Conservation (phyloP, 106 monocot genomes). For the Posidonia australis region DNA sequence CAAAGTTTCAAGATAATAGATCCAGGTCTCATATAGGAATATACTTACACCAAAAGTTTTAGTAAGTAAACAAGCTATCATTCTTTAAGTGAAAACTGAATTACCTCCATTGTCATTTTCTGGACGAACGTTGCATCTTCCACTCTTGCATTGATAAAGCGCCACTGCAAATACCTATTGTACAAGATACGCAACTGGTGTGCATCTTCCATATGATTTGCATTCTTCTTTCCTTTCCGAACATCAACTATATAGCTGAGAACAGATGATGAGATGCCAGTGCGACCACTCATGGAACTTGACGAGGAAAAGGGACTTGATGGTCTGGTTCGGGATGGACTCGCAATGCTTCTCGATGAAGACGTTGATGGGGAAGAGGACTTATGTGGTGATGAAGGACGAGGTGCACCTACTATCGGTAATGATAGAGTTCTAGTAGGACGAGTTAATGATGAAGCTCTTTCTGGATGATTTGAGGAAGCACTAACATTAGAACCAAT, state of each 20-base stretch:
- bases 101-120: slow-evolving; percentile 61
- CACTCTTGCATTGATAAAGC: slow-evolving; percentile 57
- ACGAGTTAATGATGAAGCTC: slow-evolving; percentile 10
- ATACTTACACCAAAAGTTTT: no score
- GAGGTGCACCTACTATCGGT: slow-evolving; percentile 9
- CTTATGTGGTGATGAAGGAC: slow-evolving; percentile 52
- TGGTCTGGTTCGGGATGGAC: slow-evolving; percentile 32
- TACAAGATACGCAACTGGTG: slow-evolving; percentile 66
- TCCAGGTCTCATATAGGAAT: no score
- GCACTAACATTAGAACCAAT: neutral
- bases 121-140: slow-evolving; percentile 35
- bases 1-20: no score
- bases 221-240: slow-evolving; percentile 45
- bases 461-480: slow-evolving; percentile 11
- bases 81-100: neutral
- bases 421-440: slow-evolving; percentile 30
- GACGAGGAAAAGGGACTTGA: slow-evolving; percentile 30
- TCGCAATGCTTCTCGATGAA: slow-evolving; percentile 11
- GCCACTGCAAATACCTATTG: slow-evolving; percentile 70
- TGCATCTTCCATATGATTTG: slow-evolving; percentile 46
- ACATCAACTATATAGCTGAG: slow-evolving; percentile 32
- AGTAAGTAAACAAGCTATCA: no score
- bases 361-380: slow-evolving; percentile 2
- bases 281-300: slow-evolving; percentile 13
- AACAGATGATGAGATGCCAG: slow-evolving; percentile 27